A percentile compares a stretch with the other conserved stretches of the same genome.
Evolutionary conservation across 306 rosid genomes (phyloP).

Genomic region (Fagus crenata): DNA sequence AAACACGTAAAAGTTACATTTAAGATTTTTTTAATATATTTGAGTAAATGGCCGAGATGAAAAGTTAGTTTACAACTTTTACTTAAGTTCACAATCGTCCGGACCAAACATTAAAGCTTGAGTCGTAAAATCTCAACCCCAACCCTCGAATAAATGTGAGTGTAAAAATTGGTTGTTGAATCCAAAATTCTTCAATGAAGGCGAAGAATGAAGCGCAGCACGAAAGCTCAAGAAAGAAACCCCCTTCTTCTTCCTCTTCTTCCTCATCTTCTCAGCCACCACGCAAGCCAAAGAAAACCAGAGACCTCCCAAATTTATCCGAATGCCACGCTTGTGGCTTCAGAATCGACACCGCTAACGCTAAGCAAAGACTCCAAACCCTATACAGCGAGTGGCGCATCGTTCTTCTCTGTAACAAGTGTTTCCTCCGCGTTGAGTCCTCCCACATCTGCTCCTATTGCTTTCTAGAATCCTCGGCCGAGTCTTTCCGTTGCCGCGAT

Average conservation of each 20-base stretch:
- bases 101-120: too few species aligned
- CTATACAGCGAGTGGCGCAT: slow-evolving; percentile 82
- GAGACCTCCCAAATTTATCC: slow-evolving; percentile 65
- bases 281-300: slow-evolving; percentile 50
- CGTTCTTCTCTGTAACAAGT: slow-evolving; percentile 71
- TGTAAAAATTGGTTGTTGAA: too few species aligned
- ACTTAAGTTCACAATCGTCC: too few species aligned
- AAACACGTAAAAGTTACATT: too few species aligned
- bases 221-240: not conserved
- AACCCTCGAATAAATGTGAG: too few species aligned
- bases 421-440: slow-evolving; percentile 51
- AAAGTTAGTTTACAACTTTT: too few species aligned
- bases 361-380: slow-evolving; percentile 53
- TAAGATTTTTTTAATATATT: too few species aligned
- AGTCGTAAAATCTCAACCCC: too few species aligned
- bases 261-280: not conserved
- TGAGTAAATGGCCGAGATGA: too few species aligned
- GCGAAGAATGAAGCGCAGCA: too few species aligned
- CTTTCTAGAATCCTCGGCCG: slow-evolving; percentile 37
- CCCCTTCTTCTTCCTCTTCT: not conserved
- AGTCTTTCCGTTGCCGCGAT: slow-evolving; percentile 39
- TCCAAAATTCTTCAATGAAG: not conserved
- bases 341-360: slow-evolving; percentile 52
- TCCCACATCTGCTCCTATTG: slow-evolving; percentile 73
- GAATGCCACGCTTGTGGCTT: slow-evolving; percentile 74